Evolutionary conservation across 2,329 filamentous ascomycete genomes (phyloP), one percentile per base, ranked within the genome.

Genomic region (Aspergillus sojae): DNA sequence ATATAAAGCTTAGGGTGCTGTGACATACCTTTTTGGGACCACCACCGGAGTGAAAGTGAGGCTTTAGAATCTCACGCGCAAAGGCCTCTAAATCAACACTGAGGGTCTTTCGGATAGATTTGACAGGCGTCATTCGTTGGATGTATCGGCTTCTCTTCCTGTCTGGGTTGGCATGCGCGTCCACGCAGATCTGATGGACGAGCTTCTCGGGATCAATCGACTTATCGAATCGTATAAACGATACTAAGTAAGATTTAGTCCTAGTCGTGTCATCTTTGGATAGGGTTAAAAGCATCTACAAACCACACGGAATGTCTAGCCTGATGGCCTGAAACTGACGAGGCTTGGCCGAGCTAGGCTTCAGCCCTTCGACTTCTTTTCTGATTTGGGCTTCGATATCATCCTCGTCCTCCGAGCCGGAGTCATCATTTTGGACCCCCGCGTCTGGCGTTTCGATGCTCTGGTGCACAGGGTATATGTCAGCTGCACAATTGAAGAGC

Each of bases 311-410:
- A 60, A 86, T 83, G 36, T 87, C 83, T 52, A 88, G 69, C 65
- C 80, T 83, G 64, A 88, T 76, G 10, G 82, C 78, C 61, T 81
- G 81, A 71, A 87, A 88, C 23, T 82, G 76, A 61, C 79, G 82
- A 62, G 79, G 77, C 34, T 75, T 77, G 36, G 73, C 72, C 55
- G 82, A 81, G 67, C 80, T 82, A 41, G 79, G 77, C 64, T 83
- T 80, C 63, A 88, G 80, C 56, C 80, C 81, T 64, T 82, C 82
- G 46, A 89, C 75, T 72, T 89, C 87, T 67, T 83, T 84, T 68
- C 80, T 77, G 66, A 89, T 88, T 66, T 86, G 84, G 34, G 82
- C 83, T 75, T 89, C 87, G 66, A 89, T 88, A 70, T 87, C 85
- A 61, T 77, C 78, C 63, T 80, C 79, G n/a, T 77, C 77, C 54